Conservation (phyloP, 768 basidiomycete species). For the Gelatoporia subvermispora region DNA sequence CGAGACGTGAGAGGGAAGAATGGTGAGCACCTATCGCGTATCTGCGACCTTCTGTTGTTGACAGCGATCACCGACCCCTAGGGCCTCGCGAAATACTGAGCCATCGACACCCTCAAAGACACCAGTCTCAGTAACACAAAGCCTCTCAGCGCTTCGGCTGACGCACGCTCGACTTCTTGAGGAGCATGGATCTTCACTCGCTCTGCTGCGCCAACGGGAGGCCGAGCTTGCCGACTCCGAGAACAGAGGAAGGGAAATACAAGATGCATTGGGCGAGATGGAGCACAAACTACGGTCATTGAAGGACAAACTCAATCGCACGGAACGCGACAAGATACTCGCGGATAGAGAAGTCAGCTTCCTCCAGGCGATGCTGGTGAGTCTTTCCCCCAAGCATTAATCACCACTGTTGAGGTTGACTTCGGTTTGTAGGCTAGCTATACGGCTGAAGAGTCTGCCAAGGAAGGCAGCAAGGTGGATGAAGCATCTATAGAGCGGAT, state of each 20-base stretch:
- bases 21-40: conserved; percentile 38
- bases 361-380: conserved; percentile 59
- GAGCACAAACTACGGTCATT: conserved; percentile 32
- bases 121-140: conserved; percentile 52
- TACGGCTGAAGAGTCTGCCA: conserved; percentile 50
- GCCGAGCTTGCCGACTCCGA: conserved; percentile 42
- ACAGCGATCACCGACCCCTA: conserved; percentile 12
- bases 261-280: conserved; percentile 25
- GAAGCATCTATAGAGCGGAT: conserved; percentile 38
- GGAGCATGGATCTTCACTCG: conserved; percentile 55
- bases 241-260: conserved; percentile 19
- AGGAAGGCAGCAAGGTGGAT: conserved; percentile 26
- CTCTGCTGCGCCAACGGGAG: conserved; percentile 50
- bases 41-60: not conserved
- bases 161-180: conserved; percentile 61
- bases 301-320: conserved; percentile 34
- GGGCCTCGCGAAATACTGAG: conserved; percentile 34
- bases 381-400: conserved; percentile 18
- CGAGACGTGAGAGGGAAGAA: conserved; percentile 48
- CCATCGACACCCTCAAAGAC: conserved; percentile 37
- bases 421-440: conserved; percentile 48
- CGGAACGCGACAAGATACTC: conserved; percentile 36
- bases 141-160: conserved; percentile 55
- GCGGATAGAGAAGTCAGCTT: conserved; percentile 64
- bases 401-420: not conserved